phyloP scores from a whole-genome alignment of 2,329 filamentous ascomycete genomes.

The Calonectria pteridis region DNA sequence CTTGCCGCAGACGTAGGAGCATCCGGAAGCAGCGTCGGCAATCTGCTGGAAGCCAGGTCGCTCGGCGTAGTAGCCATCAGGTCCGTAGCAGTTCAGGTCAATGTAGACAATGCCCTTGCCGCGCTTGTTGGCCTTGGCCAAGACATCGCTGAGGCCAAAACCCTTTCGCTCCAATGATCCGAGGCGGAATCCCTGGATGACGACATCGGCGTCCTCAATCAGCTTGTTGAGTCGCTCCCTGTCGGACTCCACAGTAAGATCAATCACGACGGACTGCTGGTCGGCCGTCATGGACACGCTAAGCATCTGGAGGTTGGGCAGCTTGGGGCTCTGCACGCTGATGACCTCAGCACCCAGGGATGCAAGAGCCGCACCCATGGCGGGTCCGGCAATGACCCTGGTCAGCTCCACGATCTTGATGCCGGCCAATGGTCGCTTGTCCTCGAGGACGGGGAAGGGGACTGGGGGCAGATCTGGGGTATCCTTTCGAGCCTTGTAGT shows the following conservation, averaged over 20 bases:
- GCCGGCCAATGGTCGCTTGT: slow-evolving; percentile 56
- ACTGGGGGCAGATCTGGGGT: slow-evolving; percentile 48
- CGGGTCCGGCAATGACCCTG: slow-evolving; percentile 61
- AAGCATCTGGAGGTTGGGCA: slow-evolving; percentile 54
- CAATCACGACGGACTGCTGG: slow-evolving; percentile 49
- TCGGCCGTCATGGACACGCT: slow-evolving; percentile 1
- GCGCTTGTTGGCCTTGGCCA: slow-evolving; percentile 32
- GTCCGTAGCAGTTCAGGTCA: slow-evolving; percentile 75
- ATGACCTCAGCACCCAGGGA: slow-evolving; percentile 61
- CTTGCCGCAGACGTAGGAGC: slow-evolving; percentile 43
- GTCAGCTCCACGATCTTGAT: slow-evolving; percentile 64
- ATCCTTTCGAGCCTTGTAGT: slow-evolving; percentile 51
- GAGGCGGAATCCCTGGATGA: slow-evolving; percentile 65
- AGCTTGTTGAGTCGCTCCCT: slow-evolving; percentile 57
- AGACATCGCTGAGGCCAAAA: slow-evolving; percentile 56
- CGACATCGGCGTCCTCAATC: slow-evolving; percentile 63
- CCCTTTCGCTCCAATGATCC: slow-evolving; percentile 57
- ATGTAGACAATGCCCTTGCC: slow-evolving; percentile 70
- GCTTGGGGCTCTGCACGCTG: slow-evolving; percentile 56
- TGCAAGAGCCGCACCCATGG: slow-evolving; percentile 57
- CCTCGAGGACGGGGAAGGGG: slow-evolving; percentile 44
- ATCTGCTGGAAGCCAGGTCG: slow-evolving; percentile 77
- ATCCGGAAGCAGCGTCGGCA: slow-evolving; percentile 61
- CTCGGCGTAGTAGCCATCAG: slow-evolving; percentile 66
- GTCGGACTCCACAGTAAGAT: slow-evolving; percentile 53